phyloP scores from a whole-genome alignment of 352 stramenopile genomes.

The Pythium aristosporum region DNA sequence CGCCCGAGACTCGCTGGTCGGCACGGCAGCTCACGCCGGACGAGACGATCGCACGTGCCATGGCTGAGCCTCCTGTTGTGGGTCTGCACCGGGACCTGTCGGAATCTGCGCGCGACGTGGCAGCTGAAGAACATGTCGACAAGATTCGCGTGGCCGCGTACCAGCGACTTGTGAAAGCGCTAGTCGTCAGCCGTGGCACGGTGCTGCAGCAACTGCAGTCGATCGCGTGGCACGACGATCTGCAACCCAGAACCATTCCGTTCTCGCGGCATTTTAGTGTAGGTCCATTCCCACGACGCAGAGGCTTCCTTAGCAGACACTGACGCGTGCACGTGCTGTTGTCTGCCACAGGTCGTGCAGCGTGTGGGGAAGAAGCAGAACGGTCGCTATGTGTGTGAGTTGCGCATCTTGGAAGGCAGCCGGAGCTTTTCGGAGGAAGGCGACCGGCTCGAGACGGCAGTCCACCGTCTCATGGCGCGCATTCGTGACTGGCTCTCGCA shows the following conservation, averaged over 20 bases:
- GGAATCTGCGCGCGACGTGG: not conserved
- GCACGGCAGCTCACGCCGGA: not conserved
- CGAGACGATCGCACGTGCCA: not conserved
- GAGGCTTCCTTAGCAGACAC: not conserved
- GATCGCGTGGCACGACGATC: not conserved
- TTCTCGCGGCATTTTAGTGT: not conserved
- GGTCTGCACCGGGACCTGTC: not conserved
- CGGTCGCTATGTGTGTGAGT: not conserved
- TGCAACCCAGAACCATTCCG: not conserved
- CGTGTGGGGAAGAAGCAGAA: not conserved
- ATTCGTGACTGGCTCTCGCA: not conserved
- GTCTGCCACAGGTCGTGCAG: not conserved
- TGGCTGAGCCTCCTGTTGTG: not conserved
- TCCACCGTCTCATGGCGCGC: not conserved
- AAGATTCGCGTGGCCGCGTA: not conserved
- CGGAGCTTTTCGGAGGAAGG: not conserved
- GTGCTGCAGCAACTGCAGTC: not conserved
- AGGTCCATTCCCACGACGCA: not conserved
- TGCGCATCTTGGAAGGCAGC: not conserved
- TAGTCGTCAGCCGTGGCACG: not conserved
- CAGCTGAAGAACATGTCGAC: not conserved
- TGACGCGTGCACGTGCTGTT: not conserved
- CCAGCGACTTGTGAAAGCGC: not conserved
- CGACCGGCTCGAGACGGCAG: not conserved
- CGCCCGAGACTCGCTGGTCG: not conserved